Conservation (phyloP, 352 stramenopile genomes). For the Globisporangium cystogenes region DNA sequence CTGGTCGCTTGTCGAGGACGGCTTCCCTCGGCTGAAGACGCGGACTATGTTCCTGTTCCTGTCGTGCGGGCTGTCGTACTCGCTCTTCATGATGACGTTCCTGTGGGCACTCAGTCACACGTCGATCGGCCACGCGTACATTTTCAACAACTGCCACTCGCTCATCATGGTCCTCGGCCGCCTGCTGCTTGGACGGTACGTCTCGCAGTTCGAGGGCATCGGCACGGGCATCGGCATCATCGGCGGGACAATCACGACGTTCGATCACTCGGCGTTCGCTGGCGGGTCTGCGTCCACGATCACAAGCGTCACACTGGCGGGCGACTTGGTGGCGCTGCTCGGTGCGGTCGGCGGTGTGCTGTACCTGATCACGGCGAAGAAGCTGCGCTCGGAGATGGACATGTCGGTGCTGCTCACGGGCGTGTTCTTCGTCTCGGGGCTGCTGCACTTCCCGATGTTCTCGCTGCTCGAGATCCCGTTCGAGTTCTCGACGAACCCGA, state of each 20-base stretch:
- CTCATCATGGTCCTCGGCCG: conserved; percentile 75
- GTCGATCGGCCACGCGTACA: conserved; percentile 73
- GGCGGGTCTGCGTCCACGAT: background rate
- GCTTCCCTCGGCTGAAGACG: conserved; percentile 24
- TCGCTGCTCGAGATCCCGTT: conserved; percentile 5
- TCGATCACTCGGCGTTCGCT: conserved; percentile 29
- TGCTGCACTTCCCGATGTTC: conserved; percentile 7
- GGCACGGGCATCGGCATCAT: conserved; percentile 66
- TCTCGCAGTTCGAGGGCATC: conserved; percentile 56
- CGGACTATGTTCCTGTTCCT: conserved; percentile 38
- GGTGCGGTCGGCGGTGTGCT: conserved; percentile 60
- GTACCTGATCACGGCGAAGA: conserved; percentile 81
- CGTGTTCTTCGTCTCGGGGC: conserved; percentile 40
- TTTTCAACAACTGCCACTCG: conserved; percentile 85
- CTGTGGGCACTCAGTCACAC: conserved; percentile 59
- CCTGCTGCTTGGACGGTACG: conserved; percentile 42
- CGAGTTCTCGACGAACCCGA: conserved; percentile 43
- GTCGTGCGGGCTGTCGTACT: conserved; percentile 48
- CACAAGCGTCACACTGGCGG: conserved; percentile 14
- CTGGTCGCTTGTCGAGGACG: conserved; percentile 28
- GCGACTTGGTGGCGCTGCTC: conserved; percentile 52
- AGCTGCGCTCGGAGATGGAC: conserved; percentile 63
- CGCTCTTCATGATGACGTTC: conserved; percentile 70
- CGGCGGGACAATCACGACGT: conserved; percentile 59
- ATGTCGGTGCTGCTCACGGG: conserved; percentile 22